Conservation (phyloP, 257 asterid genomes). For the Penstemon barbatus region DNA sequence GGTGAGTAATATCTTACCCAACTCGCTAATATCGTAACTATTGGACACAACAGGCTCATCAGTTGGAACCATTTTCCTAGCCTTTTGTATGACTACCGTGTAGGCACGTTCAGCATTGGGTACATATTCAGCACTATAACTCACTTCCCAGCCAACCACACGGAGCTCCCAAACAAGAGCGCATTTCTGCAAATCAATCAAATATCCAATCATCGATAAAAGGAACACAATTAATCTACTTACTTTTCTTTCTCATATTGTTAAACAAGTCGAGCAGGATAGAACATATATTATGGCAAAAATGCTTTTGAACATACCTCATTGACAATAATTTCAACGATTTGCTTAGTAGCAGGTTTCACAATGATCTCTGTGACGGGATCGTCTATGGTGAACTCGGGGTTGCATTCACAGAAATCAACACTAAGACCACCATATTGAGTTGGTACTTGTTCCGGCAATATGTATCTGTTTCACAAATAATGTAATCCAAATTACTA, state of each 20-base stretch:
- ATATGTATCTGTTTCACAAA: constrained; percentile 54
- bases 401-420: constrained; percentile 88
- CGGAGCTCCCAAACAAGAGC: constrained; percentile 85
- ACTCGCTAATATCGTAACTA: constrained; percentile 63
- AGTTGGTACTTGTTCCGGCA: constrained; percentile 82
- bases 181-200: constrained; percentile 55
- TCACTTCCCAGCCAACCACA: constrained; percentile 94
- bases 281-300: neutral
- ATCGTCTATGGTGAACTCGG: constrained; percentile 76
- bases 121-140: constrained; percentile 75
- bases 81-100: constrained; percentile 71
- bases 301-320: constrained; percentile 50
- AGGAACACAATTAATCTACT: neutral
- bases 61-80: constrained; percentile 57
- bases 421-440: constrained; percentile 89
- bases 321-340: constrained; percentile 79
- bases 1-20: constrained; percentile 77
- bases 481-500: constrained; percentile 21
- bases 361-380: constrained; percentile 71
- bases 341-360: constrained; percentile 84
- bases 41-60: constrained; percentile 64
- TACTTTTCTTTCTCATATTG: neutral
- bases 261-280: neutral
- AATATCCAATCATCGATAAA: constrained; percentile 10
- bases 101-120: constrained; percentile 58